Conservation (phyloP, 495 filamentous ascomycete species). For the Aspergillus sclerotioniger region DNA sequence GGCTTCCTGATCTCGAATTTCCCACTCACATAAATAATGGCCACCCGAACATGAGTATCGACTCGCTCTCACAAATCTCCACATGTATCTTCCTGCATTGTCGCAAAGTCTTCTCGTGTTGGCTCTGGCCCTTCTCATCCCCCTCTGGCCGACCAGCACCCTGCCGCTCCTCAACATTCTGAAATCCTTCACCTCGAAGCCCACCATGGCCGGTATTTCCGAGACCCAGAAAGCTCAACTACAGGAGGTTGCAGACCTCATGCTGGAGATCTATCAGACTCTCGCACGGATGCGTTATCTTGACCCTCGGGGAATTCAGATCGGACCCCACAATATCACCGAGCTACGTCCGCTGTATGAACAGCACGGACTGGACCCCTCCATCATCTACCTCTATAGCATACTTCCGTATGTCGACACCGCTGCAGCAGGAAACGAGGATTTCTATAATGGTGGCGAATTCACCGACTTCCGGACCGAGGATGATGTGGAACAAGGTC, state of each 20-base stretch:
- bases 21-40: too few species aligned
- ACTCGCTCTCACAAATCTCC: too few species aligned
- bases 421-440: background rate
- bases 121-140: background rate
- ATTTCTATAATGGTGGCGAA: background rate
- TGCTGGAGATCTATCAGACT: constrained; percentile 2
- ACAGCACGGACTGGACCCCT: background rate
- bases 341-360: background rate
- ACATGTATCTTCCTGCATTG: too few species aligned
- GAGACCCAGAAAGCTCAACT: background rate
- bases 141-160: background rate
- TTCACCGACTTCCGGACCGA: background rate
- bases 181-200: background rate
- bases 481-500: background rate
- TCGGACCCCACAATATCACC: background rate
- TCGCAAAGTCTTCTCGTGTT: background rate
- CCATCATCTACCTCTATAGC: constrained; percentile 1
- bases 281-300: constrained; percentile 7
- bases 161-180: background rate
- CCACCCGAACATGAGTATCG: too few species aligned
- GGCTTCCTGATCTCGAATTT: background rate
- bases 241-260: background rate
- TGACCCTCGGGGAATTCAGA: background rate
- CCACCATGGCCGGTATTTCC: background rate
- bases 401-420: background rate